These are phyloP conservation scores for Vigna trinervia DNA, from an alignment of 306 rosid genomes.

Conservation along the genomic window DNA sequence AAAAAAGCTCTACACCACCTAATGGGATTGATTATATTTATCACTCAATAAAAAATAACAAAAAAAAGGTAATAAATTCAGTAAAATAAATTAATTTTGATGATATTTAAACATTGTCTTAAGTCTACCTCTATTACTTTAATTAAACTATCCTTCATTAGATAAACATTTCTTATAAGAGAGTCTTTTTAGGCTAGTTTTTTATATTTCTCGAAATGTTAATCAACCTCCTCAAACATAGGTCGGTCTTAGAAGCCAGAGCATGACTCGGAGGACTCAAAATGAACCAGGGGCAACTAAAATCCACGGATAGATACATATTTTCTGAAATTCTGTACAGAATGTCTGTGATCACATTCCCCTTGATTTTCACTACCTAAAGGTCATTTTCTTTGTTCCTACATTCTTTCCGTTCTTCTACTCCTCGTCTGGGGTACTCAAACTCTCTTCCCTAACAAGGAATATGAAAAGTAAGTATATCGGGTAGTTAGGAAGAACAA, in stretches of 20 bases:
- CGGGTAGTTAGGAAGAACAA: not conserved
- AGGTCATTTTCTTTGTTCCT: conserved; percentile 18
- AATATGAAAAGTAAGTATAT: too few species aligned
- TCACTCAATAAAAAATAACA: not conserved
- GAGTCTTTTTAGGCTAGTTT: not conserved
- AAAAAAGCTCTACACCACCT: not conserved
- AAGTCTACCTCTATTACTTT: not conserved
- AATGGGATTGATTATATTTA: not conserved
- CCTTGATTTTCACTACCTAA: conserved; percentile 23
- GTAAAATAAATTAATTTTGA: not conserved
- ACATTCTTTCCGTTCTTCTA: conserved; percentile 28
- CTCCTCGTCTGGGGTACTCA: not conserved
- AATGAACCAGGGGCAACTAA: conserved; percentile 24
- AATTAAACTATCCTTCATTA: not conserved
- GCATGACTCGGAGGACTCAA: not conserved
- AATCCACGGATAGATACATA: not conserved
- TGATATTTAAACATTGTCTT: not conserved
- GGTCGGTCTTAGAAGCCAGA: not conserved
- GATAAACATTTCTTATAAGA: not conserved
- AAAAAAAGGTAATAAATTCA: not conserved
- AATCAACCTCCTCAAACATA: not conserved
- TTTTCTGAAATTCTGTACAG: conserved; percentile 30
- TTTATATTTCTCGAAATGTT: not conserved
- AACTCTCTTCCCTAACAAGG: not conserved
- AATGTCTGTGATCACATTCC: not conserved